phyloP scores from a whole-genome alignment of 345 rosid genomes.

The Syzygium aromaticum region DNA sequence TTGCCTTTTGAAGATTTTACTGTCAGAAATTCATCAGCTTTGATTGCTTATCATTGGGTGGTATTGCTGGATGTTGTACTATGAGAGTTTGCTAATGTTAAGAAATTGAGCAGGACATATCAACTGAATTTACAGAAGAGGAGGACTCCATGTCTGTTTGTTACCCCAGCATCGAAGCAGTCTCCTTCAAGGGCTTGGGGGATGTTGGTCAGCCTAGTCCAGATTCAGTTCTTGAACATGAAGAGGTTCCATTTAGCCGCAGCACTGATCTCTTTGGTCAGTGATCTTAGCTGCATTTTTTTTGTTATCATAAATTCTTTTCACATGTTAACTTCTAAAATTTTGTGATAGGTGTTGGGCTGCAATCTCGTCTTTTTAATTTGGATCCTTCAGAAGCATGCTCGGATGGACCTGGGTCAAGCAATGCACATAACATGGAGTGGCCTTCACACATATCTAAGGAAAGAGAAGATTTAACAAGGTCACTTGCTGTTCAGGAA shows the following conservation, averaged over 20 bases:
- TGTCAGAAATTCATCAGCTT: background rate
- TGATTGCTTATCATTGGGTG: background rate
- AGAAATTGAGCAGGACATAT: background rate
- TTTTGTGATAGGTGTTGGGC: background rate
- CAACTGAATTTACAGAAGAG: constrained; percentile 10
- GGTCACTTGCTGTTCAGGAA: constrained; percentile 22
- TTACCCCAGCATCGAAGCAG: constrained; percentile 30
- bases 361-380: constrained; percentile 23
- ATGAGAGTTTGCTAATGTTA: background rate
- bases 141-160: constrained; percentile 30
- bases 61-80: background rate
- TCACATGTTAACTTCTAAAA: background rate
- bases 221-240: constrained; percentile 63
- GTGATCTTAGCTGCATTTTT: background rate
- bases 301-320: background rate
- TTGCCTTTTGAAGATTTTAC: background rate
- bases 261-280: constrained; percentile 30
- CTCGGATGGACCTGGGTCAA: constrained; percentile 49
- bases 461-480: constrained; percentile 17
- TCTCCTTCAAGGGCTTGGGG: constrained; percentile 36
- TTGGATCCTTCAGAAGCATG: constrained; percentile 39
- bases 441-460: constrained; percentile 12
- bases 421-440: constrained; percentile 42
- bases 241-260: constrained; percentile 19
- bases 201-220: constrained; percentile 71